Evolutionary conservation across 768 basidiomycete genomes (phyloP).

Genomic region (Boletus pseudo-olivaceus): DNA sequence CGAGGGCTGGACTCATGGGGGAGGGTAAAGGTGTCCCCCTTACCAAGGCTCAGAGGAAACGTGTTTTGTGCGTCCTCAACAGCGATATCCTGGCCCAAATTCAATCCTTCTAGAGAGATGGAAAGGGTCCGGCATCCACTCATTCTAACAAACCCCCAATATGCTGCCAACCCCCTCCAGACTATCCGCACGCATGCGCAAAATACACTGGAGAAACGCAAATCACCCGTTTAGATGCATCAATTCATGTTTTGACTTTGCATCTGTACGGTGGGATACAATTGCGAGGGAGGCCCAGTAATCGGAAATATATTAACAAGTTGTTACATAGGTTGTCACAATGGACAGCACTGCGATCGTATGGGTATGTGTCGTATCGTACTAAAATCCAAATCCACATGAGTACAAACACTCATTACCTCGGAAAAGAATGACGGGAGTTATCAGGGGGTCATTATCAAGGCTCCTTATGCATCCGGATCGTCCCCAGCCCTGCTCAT

Average conservation of each 20-base stretch:
- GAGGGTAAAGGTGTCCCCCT: constrained; percentile 59
- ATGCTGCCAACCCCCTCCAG: constrained; percentile 66
- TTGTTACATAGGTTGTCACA: constrained; percentile 20
- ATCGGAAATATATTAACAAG: constrained; percentile 17
- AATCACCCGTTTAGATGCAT: constrained; percentile 6
- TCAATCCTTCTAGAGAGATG: constrained; percentile 42
- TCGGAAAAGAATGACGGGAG: neutral
- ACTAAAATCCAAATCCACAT: constrained; percentile 18
- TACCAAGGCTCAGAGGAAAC: constrained; percentile 61
- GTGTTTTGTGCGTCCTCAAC: constrained; percentile 53
- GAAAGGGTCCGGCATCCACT: constrained; percentile 70
- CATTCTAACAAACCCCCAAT: constrained; percentile 63
- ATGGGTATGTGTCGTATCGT: constrained; percentile 21
- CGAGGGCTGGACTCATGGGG: constrained; percentile 57
- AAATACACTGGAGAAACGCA: constrained; percentile 67
- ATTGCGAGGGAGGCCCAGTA: neutral
- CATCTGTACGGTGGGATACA: neutral
- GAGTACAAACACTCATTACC: constrained; percentile 10
- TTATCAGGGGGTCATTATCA: neutral
- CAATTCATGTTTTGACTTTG: neutral
- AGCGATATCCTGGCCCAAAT: neutral
- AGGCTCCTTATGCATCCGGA: constrained; percentile 29
- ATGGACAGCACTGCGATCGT: constrained; percentile 17
- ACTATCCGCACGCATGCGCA: constrained; percentile 77
- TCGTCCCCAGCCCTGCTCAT: constrained; percentile 62